phyloP scores from a whole-genome alignment of 345 rosid genomes.

The Combretum micranthum region DNA sequence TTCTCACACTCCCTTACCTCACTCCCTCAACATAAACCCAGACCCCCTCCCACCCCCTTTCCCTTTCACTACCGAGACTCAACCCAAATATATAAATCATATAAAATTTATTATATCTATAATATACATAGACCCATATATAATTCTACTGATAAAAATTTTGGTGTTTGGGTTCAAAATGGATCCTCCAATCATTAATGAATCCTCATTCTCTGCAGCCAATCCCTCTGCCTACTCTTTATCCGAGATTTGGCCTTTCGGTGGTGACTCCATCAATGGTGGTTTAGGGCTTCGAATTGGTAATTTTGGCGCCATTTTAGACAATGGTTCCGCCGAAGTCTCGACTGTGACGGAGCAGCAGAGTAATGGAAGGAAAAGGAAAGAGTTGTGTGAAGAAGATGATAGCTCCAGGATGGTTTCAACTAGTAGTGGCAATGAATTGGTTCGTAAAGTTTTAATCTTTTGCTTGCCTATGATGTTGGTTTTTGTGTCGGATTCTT shows the following conservation, averaged over 20 bases:
- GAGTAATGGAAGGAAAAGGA: conserved; percentile 48
- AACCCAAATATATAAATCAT: too few species aligned
- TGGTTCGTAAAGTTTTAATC: conserved; percentile 31
- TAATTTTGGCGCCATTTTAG: background rate
- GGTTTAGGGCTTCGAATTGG: conserved; percentile 9
- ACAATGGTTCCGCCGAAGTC: background rate
- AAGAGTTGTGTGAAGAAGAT: conserved; percentile 45
- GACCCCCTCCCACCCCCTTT: too few species aligned
- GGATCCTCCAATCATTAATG: conserved; percentile 83
- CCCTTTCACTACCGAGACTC: too few species aligned
- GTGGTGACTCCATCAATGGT: conserved; percentile 12
- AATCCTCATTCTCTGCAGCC: conserved; percentile 70
- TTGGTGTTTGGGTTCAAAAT: conserved; percentile 26
- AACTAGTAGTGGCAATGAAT: conserved; percentile 57
- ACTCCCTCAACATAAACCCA: too few species aligned
- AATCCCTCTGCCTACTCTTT: conserved; percentile 77
- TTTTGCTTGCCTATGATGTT: background rate
- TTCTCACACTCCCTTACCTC: background rate
- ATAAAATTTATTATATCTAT: too few species aligned
- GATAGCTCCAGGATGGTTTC: conserved; percentile 68
- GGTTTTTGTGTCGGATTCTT: background rate
- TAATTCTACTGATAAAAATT: too few species aligned
- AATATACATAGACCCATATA: too few species aligned
- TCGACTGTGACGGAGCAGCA: conserved; percentile 1
- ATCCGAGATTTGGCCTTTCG: conserved; percentile 85